Evolutionary conservation across 306 rosid species (phyloP).

Genomic region (Casuarina cunninghamiana): DNA sequence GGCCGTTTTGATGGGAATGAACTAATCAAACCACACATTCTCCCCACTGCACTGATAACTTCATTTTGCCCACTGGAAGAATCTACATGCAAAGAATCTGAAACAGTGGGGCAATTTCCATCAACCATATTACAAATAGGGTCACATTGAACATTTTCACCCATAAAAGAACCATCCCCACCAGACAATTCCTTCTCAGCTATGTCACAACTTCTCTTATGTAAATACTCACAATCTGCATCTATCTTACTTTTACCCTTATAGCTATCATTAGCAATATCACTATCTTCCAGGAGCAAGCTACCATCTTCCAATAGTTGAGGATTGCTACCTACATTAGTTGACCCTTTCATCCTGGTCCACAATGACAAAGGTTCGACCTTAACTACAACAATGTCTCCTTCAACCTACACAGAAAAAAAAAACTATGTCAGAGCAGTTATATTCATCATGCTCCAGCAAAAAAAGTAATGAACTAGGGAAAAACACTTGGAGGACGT

Average conservation of each 20-base stretch:
- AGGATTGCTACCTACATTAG: constrained; percentile 35
- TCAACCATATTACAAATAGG: constrained; percentile 23
- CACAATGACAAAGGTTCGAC: constrained; percentile 67
- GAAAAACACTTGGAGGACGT: background rate
- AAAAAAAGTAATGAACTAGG: constrained; percentile 14
- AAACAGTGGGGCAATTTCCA: constrained; percentile 26
- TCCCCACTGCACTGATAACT: constrained; percentile 44
- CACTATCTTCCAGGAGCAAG: constrained; percentile 39
- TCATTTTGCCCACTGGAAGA: constrained; percentile 40
- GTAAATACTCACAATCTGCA: constrained; percentile 32
- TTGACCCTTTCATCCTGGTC: constrained; percentile 79
- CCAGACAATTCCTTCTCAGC: constrained; percentile 29
- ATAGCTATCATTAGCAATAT: constrained; percentile 33
- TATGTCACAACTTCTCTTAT: constrained; percentile 26
- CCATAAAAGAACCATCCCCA: constrained; percentile 26
- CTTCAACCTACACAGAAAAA: constrained; percentile 61
- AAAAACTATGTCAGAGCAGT: constrained; percentile 20
- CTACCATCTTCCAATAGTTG: constrained; percentile 42
- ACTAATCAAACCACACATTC: constrained; percentile 53
- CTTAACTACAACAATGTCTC: constrained; percentile 77
- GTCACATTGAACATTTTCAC: constrained; percentile 33
- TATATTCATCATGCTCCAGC: constrained; percentile 22
- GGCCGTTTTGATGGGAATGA: constrained; percentile 80
- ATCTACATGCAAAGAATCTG: constrained; percentile 35
- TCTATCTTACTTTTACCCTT: constrained; percentile 53